Conservation (phyloP, 2,329 filamentous ascomycete genomes). For the Trematosphaeria pertusa region DNA sequence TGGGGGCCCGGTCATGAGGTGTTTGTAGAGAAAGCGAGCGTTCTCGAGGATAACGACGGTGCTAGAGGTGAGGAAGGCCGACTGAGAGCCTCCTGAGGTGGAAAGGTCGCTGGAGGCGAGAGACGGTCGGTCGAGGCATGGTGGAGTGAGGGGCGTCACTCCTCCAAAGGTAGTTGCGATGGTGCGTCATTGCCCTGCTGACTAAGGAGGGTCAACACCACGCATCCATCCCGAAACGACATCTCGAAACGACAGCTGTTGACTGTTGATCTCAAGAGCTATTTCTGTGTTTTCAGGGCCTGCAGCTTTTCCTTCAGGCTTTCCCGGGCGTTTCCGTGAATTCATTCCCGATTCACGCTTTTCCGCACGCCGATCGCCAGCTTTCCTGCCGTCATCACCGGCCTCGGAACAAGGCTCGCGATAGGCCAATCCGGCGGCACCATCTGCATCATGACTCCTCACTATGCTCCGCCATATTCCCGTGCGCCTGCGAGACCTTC, state of each 20-base stretch:
- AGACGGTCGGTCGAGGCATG: constrained; percentile 8
- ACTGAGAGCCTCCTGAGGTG: background rate
- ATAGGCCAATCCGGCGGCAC: too few species aligned
- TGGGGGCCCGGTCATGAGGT: constrained; percentile 22
- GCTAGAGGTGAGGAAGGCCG: background rate
- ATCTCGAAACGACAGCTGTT: too few species aligned
- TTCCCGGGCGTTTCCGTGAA: background rate
- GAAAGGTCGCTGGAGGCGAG: background rate
- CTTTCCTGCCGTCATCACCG: constrained; percentile 1
- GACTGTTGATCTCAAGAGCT: too few species aligned
- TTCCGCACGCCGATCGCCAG: constrained; percentile 3
- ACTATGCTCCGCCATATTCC: background rate
- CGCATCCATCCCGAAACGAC: too few species aligned
- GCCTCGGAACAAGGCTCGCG: too few species aligned
- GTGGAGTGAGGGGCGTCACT: constrained; percentile 2
- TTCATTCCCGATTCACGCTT: constrained; percentile 1
- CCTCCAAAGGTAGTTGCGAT: constrained; percentile 2
- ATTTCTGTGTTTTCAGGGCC: too few species aligned
- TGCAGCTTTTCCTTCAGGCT: background rate
- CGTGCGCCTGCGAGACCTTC: too few species aligned
- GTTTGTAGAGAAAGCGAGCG: constrained; percentile 3
- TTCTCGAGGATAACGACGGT: constrained; percentile 4
- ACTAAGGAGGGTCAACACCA: background rate
- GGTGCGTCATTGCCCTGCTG: constrained; percentile 4
- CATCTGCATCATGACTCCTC: constrained; percentile 6